Base-by-base conservation (phyloP, 2,329 filamentous ascomycete species). In the Colletotrichum sojae region DNA sequence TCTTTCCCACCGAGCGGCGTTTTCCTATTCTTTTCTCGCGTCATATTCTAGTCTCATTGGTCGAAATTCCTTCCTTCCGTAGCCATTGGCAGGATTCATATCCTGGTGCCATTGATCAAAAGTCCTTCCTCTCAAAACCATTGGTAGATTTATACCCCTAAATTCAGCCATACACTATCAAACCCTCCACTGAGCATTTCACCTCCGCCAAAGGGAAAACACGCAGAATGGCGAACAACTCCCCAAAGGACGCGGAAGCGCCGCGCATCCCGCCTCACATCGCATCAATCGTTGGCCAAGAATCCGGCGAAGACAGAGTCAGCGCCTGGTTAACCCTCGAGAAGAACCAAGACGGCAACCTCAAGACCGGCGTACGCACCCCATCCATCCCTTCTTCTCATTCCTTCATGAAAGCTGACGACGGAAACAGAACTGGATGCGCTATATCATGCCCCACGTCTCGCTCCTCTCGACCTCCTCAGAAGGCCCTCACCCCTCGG, bases 261-360 rank as follows among this genome's bases (percentile, higher is more conserved):
- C 92, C 93, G 0, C 93, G 95, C 82, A 82, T 95, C 2, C 93
- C 93, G 0, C 92, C 94, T 0, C 93, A 95, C 76, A 22, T 71
- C 62, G 45, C 54, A n/a, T 8, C 54, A 8, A 16, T 69, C 22
- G 55, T 69, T n/a, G 55, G 59, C 9, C 72, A 72, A 45, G 49
- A 72, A 10, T 49, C 54, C 43, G 53, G 53, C 15, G 72, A 78
- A 15, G 76, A 78, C 18, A 79, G 73, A 39, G 73, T 80, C 59
- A 72, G 72, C 9, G 73, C 71, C 18, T 82, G 79, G 78, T 73
- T 81, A 15, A 54, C 73, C 12, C 67, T 78, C 45, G 73, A 72
- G 16, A 72, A 68, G 40, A 73, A 79, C 39, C 73, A 76, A 1
- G 69, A 73, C 4, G 79, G 75, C 3, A 73, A 73, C 53, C 66